These are phyloP conservation scores for Stereum hirsutum DNA, from an alignment of 1,284 basidiomycete genomes.

Conservation along the genomic window DNA sequence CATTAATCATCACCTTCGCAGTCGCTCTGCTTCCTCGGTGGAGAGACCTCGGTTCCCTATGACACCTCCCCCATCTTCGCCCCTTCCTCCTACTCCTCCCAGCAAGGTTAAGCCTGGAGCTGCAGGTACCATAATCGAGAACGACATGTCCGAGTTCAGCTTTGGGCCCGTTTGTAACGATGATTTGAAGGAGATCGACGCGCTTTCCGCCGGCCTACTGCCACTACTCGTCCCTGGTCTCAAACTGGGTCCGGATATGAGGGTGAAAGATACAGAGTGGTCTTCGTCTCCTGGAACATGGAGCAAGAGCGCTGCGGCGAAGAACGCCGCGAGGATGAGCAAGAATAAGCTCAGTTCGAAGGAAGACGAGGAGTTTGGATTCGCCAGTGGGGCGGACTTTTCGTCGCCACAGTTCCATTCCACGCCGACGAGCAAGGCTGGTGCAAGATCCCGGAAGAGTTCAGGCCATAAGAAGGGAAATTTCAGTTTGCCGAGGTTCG, in stretches of 20 bases:
- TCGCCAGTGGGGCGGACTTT: conserved; percentile 30
- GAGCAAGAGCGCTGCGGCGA: conserved; percentile 22
- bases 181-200: conserved; percentile 58
- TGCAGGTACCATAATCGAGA: conserved; percentile 43
- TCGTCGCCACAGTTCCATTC: conserved; percentile 49
- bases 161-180: conserved; percentile 39
- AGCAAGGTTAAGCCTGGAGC: conserved; percentile 35
- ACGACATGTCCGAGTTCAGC: conserved; percentile 47
- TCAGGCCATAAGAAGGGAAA: conserved; percentile 48
- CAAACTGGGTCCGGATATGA: conserved; percentile 43
- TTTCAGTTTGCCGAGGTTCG: conserved; percentile 55
- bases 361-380: conserved; percentile 27
- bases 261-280: conserved; percentile 34
- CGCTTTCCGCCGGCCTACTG: conserved; percentile 53
- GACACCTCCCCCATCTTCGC: conserved; percentile 53
- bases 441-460: conserved; percentile 29
- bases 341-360: conserved; percentile 12
- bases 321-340: conserved; percentile 7
- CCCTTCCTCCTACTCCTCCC: conserved; percentile 61
- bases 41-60: conserved; percentile 33
- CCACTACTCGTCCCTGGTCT: conserved; percentile 63
- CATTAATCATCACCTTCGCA: conserved; percentile 23
- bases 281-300: conserved; percentile 30
- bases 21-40: conserved; percentile 37
- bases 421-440: conserved; percentile 33